Percentiles rank a stretch among this genome's conserved stretches.
phyloP scores from a whole-genome alignment of 192 early-diverging fungal genomes.

The Mortierella claussenii region DNA sequence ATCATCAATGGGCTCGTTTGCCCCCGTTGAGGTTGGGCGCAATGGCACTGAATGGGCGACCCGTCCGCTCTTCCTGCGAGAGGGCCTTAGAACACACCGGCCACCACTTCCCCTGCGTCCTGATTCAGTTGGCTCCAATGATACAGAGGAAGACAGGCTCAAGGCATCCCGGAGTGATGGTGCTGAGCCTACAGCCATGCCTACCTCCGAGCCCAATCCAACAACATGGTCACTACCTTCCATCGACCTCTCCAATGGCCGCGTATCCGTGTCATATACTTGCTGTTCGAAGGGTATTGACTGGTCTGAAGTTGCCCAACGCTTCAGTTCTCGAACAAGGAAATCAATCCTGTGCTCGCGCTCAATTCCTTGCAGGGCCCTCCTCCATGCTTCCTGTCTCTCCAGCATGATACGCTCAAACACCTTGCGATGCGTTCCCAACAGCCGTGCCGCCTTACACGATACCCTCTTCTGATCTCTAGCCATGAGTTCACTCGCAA shows the following conservation, averaged over 20 bases:
- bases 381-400: constrained; percentile 17
- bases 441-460: constrained; percentile 5
- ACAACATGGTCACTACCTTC: not conserved
- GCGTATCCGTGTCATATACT: too few species aligned
- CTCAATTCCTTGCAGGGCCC: constrained; percentile 22
- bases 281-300: not conserved
- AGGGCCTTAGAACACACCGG: too few species aligned
- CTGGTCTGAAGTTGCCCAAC: constrained; percentile 18
- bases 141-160: too few species aligned
- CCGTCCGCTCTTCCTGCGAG: too few species aligned
- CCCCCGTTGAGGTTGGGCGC: too few species aligned
- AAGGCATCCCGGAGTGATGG: constrained; percentile 10
- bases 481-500: constrained; percentile 1
- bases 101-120: too few species aligned
- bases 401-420: constrained; percentile 33
- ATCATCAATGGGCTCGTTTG: too few species aligned
- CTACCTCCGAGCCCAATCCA: not conserved
- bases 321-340: constrained; percentile 27
- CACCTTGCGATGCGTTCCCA: constrained; percentile 24
- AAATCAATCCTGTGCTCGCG: constrained; percentile 43
- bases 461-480: constrained; percentile 15
- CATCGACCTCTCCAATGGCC: too few species aligned
- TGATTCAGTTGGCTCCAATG: too few species aligned
- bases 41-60: too few species aligned
- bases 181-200: not conserved